Evolutionary conservation across 768 basidiomycete species (phyloP).

Genomic region (Boletus tomentosulus): DNA sequence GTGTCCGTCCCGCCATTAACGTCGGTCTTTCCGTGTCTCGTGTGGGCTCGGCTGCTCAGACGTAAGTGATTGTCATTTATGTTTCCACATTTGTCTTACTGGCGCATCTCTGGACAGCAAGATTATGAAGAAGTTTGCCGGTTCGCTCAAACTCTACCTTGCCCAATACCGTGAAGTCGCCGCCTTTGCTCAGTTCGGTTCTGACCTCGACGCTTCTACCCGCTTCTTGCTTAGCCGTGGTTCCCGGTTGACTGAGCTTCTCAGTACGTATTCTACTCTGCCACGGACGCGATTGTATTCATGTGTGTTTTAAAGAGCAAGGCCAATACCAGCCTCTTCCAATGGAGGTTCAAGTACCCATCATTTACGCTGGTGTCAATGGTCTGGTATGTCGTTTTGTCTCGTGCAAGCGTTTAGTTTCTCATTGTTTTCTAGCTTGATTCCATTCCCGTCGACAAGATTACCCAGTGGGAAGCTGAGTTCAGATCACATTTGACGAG

Average conservation of each 20-base stretch:
- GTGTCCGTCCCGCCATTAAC: slow-evolving; percentile 99
- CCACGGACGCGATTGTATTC: slow-evolving; percentile 4
- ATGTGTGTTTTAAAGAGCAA: slow-evolving; percentile 61
- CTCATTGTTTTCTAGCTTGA: slow-evolving; percentile 58
- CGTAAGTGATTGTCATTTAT: slow-evolving; percentile 51
- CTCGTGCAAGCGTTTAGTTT: background rate
- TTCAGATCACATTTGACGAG: slow-evolving; percentile 85
- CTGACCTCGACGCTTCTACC: slow-evolving; percentile 98
- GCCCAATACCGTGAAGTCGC: slow-evolving; percentile 99
- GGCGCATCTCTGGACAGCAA: slow-evolving; percentile 46
- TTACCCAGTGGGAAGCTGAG: slow-evolving; percentile 87
- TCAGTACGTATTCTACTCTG: slow-evolving; percentile 49
- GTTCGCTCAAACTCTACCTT: slow-evolving; percentile 99
- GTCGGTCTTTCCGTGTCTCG: slow-evolving; percentile 99
- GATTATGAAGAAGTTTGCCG: slow-evolving; percentile 99
- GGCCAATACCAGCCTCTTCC: slow-evolving; percentile 95
- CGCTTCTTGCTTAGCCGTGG: slow-evolving; percentile 98
- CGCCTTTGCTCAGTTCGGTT: slow-evolving; percentile 99
- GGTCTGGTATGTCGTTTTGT: slow-evolving; percentile 67
- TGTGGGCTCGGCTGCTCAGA: slow-evolving; percentile 99
- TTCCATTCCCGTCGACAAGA: slow-evolving; percentile 90
- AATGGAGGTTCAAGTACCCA: slow-evolving; percentile 96
- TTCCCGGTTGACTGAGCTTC: slow-evolving; percentile 95
- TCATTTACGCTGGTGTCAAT: slow-evolving; percentile 99
- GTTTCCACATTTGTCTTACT: background rate